A percentile compares a stretch with the other conserved stretches of the same genome.
phyloP scores from a whole-genome alignment of 495 filamentous ascomycete species.

The Pseudoneurospora amorphoporcata region DNA sequence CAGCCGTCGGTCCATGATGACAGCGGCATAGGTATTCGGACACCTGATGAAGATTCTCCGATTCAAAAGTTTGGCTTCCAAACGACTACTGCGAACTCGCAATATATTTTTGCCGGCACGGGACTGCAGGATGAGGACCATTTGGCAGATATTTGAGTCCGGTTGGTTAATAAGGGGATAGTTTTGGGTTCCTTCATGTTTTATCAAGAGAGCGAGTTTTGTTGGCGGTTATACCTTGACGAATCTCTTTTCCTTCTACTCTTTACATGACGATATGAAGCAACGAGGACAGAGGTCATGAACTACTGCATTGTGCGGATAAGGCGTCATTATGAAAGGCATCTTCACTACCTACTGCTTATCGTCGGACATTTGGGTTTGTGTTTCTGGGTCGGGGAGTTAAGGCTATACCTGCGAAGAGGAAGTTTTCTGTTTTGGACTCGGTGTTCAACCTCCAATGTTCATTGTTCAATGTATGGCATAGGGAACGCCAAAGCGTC shows the following conservation, averaged over 20 bases:
- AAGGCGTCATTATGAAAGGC: not conserved
- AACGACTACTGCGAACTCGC: conserved; percentile 9
- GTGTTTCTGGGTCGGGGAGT: not conserved
- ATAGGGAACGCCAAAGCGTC: not conserved
- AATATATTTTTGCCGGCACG: conserved; percentile 20
- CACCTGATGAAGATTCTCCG: conserved; percentile 48
- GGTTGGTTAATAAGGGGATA: not conserved
- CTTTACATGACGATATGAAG: not conserved
- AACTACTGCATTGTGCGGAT: not conserved
- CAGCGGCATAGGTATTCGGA: conserved; percentile 58
- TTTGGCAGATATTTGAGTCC: conserved; percentile 6
- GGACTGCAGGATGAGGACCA: conserved; percentile 14
- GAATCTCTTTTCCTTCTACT: not conserved
- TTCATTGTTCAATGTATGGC: not conserved
- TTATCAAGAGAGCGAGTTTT: not conserved
- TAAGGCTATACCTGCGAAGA: not conserved
- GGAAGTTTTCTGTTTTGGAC: not conserved
- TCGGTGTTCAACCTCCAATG: not conserved
- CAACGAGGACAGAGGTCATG: not conserved
- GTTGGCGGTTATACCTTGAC: not conserved
- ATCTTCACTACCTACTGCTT: not conserved
- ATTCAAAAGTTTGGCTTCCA: conserved; percentile 42
- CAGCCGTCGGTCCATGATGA: conserved; percentile 46
- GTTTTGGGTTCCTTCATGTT: not conserved
- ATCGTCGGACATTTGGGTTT: not conserved